Conservation (phyloP, 305 asterid genomes). For the Caryopteris hybrid region DNA sequence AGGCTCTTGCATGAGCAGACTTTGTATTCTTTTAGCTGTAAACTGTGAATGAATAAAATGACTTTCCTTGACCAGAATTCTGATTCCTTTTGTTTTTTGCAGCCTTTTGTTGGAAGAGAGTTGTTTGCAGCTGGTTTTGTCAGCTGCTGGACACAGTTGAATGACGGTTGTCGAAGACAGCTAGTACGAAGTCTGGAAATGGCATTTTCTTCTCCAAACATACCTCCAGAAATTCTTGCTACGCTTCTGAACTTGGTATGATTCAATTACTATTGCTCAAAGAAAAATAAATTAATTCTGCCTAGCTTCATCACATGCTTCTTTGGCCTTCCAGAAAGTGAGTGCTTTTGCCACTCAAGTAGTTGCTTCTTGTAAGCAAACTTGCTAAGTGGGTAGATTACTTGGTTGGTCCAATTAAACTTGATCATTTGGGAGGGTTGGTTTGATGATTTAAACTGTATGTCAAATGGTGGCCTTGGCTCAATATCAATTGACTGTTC, state of each 20-base stretch:
- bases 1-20: constrained; percentile 9
- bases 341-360: neutral
- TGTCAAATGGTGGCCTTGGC: neutral
- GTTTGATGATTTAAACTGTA: neutral
- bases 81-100: constrained; percentile 28
- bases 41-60: constrained; percentile 12
- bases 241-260: constrained; percentile 95
- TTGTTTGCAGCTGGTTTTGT: constrained; percentile 99
- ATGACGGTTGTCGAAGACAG: constrained; percentile 75
- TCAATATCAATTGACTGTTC: neutral
- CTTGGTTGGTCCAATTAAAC: neutral
- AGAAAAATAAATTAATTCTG: neutral
- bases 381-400: neutral
- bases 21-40: neutral
- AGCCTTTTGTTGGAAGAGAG: constrained; percentile 99
- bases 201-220: constrained; percentile 98
- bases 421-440: neutral
- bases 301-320: constrained; percentile 10
- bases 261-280: constrained; percentile 3
- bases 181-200: constrained; percentile 92
- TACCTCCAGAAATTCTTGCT: constrained; percentile 97
- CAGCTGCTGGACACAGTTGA: constrained; percentile 98
- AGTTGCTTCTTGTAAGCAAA: constrained; percentile 3
- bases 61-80: constrained; percentile 10
- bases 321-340: too few relatives aligned